Conservation (phyloP, 257 asterid species). For the Solanum infundibuliforme region DNA sequence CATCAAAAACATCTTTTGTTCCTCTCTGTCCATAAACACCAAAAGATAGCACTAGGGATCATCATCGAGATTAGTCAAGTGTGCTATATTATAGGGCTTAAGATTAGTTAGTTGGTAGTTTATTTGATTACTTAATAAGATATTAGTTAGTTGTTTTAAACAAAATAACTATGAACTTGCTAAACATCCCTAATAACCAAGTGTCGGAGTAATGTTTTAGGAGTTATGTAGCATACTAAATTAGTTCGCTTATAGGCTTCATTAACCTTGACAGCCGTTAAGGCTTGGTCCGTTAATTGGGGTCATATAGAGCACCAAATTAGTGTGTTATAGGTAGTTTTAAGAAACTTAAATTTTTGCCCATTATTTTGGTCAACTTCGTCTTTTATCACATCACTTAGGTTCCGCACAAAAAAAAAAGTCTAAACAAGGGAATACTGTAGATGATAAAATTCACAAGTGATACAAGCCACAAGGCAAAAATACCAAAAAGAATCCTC, state of each 20-base stretch:
- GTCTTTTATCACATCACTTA: background rate
- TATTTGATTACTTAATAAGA: background rate
- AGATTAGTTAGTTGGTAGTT: background rate
- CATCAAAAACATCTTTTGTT: background rate
- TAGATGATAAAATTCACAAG: background rate
- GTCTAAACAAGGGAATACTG: background rate
- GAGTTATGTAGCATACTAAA: background rate
- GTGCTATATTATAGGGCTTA: background rate
- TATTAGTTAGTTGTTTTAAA: background rate
- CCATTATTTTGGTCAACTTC: background rate
- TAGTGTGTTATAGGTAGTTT: background rate
- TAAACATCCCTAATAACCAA: background rate
- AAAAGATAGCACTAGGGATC: background rate
- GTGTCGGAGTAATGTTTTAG: background rate
- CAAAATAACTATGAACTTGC: background rate
- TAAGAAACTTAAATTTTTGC: background rate
- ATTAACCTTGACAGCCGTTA: background rate
- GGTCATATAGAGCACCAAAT: background rate
- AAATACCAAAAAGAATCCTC: background rate
- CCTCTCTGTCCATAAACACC: background rate
- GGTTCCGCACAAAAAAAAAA: background rate
- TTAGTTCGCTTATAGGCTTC: background rate
- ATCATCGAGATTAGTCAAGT: background rate
- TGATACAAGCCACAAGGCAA: background rate
- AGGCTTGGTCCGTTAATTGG: background rate